A percentile compares a stretch with the other conserved stretches of the same genome.
Evolutionary conservation across 768 basidiomycete species (phyloP).

Genomic region (Xerocomus brunneocitrinus): DNA sequence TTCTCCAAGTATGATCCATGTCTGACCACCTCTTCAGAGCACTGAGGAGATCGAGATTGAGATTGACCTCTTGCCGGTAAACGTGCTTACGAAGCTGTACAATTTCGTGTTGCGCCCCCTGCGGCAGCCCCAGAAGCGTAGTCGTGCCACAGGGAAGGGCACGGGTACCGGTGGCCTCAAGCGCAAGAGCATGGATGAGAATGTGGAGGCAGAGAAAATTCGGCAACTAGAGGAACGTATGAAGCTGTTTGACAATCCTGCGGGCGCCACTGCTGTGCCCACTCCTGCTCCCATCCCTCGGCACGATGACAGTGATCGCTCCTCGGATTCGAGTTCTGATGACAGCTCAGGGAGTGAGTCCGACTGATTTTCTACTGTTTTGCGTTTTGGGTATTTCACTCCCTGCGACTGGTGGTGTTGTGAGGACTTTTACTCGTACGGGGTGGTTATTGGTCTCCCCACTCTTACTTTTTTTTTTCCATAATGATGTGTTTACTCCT

Average conservation of each 20-base stretch:
- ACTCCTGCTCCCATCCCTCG: conserved; percentile 33
- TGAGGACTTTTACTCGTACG: conserved; percentile 21
- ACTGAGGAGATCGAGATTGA: conserved; percentile 98
- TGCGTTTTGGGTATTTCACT: conserved; percentile 11
- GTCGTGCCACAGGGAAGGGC: conserved; percentile 61
- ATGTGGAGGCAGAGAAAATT: conserved; percentile 94
- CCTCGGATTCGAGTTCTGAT: conserved; percentile 75
- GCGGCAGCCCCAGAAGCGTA: conserved; percentile 63
- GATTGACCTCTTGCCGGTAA: conserved; percentile 84
- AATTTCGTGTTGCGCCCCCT: conserved; percentile 87
- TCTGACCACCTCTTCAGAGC: conserved; percentile 49
- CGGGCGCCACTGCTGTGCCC: conserved; percentile 34
- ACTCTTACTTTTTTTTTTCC: conserved; percentile 22
- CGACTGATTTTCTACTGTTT: conserved; percentile 44
- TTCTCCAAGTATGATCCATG: conserved; percentile 1
- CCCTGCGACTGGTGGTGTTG: conserved; percentile 9
- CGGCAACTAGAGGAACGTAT: conserved; percentile 85
- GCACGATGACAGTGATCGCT: conserved; percentile 60
- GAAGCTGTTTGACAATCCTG: conserved; percentile 69
- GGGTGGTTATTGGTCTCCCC: conserved; percentile 13
- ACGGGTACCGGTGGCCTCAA: conserved; percentile 87
- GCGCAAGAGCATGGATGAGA: conserved; percentile 96
- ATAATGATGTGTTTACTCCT: conserved; percentile 30
- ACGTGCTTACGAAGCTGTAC: conserved; percentile 89
- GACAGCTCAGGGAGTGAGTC: conserved; percentile 84